These are phyloP conservation scores for Lepiota venenata DNA, from an alignment of 768 basidiomycete genomes.

Conservation along the genomic window DNA sequence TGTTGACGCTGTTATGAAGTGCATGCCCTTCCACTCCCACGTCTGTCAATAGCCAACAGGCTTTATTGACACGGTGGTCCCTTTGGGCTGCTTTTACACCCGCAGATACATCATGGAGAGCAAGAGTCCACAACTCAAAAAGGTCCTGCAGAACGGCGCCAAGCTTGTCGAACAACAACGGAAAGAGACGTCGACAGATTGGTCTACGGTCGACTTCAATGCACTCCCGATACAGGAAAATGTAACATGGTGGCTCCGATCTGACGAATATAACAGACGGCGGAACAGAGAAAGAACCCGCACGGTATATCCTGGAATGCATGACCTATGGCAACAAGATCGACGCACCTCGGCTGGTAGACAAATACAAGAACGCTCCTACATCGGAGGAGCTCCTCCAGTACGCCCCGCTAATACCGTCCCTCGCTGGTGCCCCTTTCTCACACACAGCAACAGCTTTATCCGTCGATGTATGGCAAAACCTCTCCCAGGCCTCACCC, in stretches of 20 bases:
- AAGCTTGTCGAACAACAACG: not conserved
- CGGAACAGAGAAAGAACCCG: not conserved
- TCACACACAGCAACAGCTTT: slow-evolving; percentile 9
- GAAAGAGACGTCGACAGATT: slow-evolving; percentile 3
- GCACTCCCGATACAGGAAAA: slow-evolving; percentile 1
- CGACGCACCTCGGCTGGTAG: slow-evolving; percentile 9
- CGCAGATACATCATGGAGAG: slow-evolving; percentile 13
- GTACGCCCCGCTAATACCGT: slow-evolving; percentile 5
- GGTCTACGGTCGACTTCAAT: slow-evolving; percentile 1
- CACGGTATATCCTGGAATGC: slow-evolving; percentile 10
- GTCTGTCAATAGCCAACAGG: too few species aligned
- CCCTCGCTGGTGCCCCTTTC: not conserved
- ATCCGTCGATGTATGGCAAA: slow-evolving; percentile 14
- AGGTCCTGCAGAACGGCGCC: slow-evolving; percentile 3
- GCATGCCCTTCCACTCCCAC: not conserved
- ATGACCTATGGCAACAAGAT: slow-evolving; percentile 12
- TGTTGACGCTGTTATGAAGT: slow-evolving; percentile 13
- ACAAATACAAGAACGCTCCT: slow-evolving; percentile 9
- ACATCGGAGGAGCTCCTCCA: slow-evolving; percentile 9
- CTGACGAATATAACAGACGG: slow-evolving; percentile 2
- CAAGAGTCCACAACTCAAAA: slow-evolving; percentile 11
- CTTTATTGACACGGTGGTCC: not conserved
- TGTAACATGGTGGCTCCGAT: slow-evolving; percentile 8
- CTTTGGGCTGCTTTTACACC: not conserved
- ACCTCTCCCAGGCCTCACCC: slow-evolving; percentile 11